A percentile compares a stretch with the other conserved stretches of the same genome.
Evolutionary conservation across 2,329 filamentous ascomycete species (phyloP).

Genomic region (Didymella arachidicola): DNA sequence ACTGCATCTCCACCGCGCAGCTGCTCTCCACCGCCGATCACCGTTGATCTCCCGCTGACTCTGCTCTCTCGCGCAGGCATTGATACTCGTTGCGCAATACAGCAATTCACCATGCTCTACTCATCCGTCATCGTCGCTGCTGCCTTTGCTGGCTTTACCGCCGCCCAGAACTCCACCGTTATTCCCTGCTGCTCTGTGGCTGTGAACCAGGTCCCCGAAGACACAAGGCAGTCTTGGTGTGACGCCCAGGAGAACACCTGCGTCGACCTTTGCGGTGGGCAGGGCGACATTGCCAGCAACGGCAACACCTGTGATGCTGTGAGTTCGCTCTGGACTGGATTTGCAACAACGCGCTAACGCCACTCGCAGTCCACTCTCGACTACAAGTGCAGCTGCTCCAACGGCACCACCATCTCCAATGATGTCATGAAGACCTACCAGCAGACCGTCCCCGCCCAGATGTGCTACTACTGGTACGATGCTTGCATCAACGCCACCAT

Average conservation of each 20-base stretch:
- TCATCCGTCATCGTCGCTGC: conserved; percentile 57
- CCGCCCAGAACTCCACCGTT: conserved; percentile 54
- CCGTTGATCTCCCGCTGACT: conserved; percentile 38
- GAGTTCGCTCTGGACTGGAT: conserved; percentile 40
- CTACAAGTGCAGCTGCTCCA: conserved; percentile 65
- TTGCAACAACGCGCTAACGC: conserved; percentile 28
- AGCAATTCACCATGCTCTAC: conserved; percentile 56
- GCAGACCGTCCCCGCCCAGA: conserved; percentile 66
- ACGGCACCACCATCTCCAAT: conserved; percentile 60
- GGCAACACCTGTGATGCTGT: conserved; percentile 66
- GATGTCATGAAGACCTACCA: conserved; percentile 56
- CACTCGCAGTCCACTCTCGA: conserved; percentile 56
- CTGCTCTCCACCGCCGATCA: conserved; percentile 21
- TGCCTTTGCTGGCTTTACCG: conserved; percentile 56
- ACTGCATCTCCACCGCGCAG: conserved; percentile 10
- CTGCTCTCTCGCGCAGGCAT: conserved; percentile 40
- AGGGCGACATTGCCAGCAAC: conserved; percentile 50
- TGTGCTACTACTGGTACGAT: conserved; percentile 63
- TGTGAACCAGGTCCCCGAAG: conserved; percentile 49
- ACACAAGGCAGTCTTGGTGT: conserved; percentile 62
- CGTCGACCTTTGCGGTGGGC: conserved; percentile 64
- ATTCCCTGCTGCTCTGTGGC: conserved; percentile 55
- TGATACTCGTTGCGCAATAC: conserved; percentile 44
- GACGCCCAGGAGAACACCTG: conserved; percentile 66
- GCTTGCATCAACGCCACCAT: conserved; percentile 51